Base-by-base conservation (phyloP, 768 basidiomycete species). In the Inosperma sp. region DNA sequence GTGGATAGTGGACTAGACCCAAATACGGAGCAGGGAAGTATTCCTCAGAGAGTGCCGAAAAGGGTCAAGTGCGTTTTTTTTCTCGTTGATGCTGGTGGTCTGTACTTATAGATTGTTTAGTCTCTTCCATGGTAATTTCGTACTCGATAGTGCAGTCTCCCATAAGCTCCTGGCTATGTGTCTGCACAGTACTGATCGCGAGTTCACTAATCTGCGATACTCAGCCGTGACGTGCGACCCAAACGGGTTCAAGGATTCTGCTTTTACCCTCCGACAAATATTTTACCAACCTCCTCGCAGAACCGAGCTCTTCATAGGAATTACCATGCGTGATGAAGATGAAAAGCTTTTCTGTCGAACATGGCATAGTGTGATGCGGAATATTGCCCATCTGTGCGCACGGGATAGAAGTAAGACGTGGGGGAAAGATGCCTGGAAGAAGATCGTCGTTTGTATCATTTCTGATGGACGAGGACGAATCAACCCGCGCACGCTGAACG, bases 391-490 rank as follows among this genome's bases (percentile, higher is more conserved):
- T 67, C 66, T 96, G 53, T 92, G 88, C 63, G 88, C 84, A 57
- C 76, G 94, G 17, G 86, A 88, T 41, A 74, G 90, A 42, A 88
- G 84, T 59, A 93, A 90, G 77, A 96, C 88, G 4, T 98, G 94
- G 95, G 95, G 94, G 1, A 87, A 88, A 65, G 93, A 95, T 0
- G 93, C 92, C 1, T 98, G 95, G 95, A 94, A 96, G 76, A 97
- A 96, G 76, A 89, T 94, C 27, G 93, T 94, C 8, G 86, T 95
- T 8, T 93, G 89, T 62, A 84, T 94, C 58, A 91, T 95, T 7
- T 88, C 85, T 31, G 91, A 94, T 66, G 93, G 90, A 2, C 78
- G 92, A 26, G 63, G 69, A 56, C 92, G 93, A 77, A 88, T 94
- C 68, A 92, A 93, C 63, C 78, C 84, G 34, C 71, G 90, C 54